These are phyloP conservation scores for Microbotryum silenes-acaulis DNA, from an alignment of 1,284 basidiomycete genomes.

Conservation along the genomic window DNA sequence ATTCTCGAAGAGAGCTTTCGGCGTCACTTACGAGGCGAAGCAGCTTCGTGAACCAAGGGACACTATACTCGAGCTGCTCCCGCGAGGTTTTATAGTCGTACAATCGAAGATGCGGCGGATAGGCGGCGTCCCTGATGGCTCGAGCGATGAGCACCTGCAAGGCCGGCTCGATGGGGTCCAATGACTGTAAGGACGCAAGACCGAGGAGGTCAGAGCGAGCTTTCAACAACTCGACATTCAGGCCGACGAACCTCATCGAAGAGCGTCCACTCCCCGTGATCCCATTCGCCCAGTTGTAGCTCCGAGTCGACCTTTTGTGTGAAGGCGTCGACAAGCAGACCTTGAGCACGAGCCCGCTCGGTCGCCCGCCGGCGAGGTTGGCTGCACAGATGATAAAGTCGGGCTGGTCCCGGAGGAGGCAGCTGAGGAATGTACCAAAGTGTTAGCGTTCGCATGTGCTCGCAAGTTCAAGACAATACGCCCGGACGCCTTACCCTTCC, in stretches of 20 bases:
- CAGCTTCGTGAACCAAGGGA: conserved; percentile 21
- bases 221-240: neutral
- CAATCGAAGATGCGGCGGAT: conserved; percentile 8
- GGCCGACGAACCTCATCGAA: conserved; percentile 15
- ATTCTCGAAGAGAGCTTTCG: too few species aligned
- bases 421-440: too few species aligned
- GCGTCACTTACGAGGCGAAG: neutral
- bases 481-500: too few species aligned
- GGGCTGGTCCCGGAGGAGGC: too few species aligned
- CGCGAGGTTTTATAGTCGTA: conserved; percentile 12
- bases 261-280: conserved; percentile 16
- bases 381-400: too few species aligned
- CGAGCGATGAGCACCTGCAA: conserved; percentile 28
- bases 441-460: too few species aligned
- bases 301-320: conserved; percentile 15
- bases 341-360: neutral
- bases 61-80: conserved; percentile 12
- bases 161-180: conserved; percentile 18
- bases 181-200: neutral
- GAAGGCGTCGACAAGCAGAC: conserved; percentile 12
- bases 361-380: too few species aligned
- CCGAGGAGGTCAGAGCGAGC: too few species aligned
- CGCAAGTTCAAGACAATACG: too few species aligned
- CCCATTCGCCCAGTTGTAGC: conserved; percentile 21
- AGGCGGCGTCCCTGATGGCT: conserved; percentile 20